These are phyloP conservation scores for Botrytis squamosa DNA, from an alignment of 2,329 filamentous ascomycete species.

Conservation along the genomic window DNA sequence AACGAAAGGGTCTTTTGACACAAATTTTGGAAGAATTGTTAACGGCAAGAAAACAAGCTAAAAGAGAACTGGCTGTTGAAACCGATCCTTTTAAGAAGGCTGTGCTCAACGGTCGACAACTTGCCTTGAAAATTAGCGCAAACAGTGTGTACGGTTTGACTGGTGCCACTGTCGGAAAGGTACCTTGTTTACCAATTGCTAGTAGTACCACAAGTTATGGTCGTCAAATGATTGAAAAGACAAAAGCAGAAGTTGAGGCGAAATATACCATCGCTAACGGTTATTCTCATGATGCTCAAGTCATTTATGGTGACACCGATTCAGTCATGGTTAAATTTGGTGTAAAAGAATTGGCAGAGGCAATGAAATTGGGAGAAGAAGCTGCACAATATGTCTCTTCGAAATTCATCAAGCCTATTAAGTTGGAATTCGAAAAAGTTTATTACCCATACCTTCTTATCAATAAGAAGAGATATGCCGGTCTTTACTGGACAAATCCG, in stretches of 20 bases:
- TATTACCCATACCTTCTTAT: conserved; percentile 97
- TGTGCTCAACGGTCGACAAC: conserved; percentile 92
- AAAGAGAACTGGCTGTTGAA: conserved; percentile 82
- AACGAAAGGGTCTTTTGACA: conserved; percentile 86
- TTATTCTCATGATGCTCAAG: conserved; percentile 89
- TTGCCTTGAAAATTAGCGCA: conserved; percentile 93
- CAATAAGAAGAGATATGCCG: conserved; percentile 99
- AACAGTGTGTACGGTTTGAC: conserved; percentile 98
- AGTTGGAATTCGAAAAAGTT: conserved; percentile 98
- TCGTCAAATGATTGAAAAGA: conserved; percentile 98
- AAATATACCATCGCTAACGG: conserved; percentile 91
- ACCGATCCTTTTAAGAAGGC: conserved; percentile 98
- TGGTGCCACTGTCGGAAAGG: conserved; percentile 91
- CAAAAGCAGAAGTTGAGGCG: conserved; percentile 90
- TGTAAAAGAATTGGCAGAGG: conserved; percentile 77
- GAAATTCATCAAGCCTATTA: conserved; percentile 96
- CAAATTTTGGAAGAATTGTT: conserved; percentile 96
- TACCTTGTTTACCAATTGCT: conserved; percentile 91
- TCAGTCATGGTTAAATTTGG: conserved; percentile 99
- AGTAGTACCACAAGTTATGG: conserved; percentile 97
- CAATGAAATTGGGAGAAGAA: conserved; percentile 95
- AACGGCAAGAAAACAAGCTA: conserved; percentile 89
- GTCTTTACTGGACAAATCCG: conserved; percentile 94
- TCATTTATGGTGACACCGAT: conserved; percentile 98
- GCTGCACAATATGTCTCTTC: conserved; percentile 83